Conservation (phyloP, 2,329 filamentous ascomycete genomes). For the Xylaria sp. region DNA sequence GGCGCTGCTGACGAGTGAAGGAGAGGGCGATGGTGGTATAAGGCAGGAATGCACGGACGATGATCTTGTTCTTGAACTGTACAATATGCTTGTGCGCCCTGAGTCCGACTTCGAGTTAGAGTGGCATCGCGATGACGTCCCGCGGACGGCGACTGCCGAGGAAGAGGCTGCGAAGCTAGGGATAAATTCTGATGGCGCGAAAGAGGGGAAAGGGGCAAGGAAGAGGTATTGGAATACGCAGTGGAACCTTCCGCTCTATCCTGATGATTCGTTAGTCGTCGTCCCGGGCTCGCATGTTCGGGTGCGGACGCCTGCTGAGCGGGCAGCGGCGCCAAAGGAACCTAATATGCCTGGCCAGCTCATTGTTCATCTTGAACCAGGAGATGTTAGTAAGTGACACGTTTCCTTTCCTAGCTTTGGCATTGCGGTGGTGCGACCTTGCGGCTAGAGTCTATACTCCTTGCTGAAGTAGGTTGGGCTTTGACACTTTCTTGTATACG, state of each 20-base stretch:
- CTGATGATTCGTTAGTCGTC: conserved; percentile 73
- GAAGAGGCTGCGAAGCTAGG: conserved; percentile 69
- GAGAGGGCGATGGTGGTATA: conserved; percentile 33
- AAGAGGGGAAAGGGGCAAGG: background rate
- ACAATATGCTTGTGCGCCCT: conserved; percentile 83
- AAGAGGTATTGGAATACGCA: conserved; percentile 70
- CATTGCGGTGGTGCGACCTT: no score
- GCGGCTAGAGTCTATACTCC: no score
- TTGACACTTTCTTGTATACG: background rate
- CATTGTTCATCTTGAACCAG: conserved; percentile 69
- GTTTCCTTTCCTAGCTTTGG: background rate
- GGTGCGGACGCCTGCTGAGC: conserved; percentile 72
- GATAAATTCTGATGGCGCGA: conserved; percentile 42
- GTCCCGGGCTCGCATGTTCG: conserved; percentile 78
- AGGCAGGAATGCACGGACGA: conserved; percentile 51
- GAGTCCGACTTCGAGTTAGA: conserved; percentile 72
- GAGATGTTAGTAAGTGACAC: conserved; percentile 63
- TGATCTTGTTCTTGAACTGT: conserved; percentile 79
- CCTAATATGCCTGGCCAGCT: conserved; percentile 65
- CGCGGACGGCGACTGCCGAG: conserved; percentile 65
- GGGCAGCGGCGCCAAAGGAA: conserved; percentile 70
- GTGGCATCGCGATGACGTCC: conserved; percentile 88
- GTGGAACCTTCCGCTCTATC: conserved; percentile 82
- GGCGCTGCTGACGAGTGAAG: conserved; percentile 60
- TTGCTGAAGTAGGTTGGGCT: no score